Evolutionary conservation across 2,329 filamentous ascomycete genomes (phyloP).

Genomic region (Dendrostoma leiphaemia): DNA sequence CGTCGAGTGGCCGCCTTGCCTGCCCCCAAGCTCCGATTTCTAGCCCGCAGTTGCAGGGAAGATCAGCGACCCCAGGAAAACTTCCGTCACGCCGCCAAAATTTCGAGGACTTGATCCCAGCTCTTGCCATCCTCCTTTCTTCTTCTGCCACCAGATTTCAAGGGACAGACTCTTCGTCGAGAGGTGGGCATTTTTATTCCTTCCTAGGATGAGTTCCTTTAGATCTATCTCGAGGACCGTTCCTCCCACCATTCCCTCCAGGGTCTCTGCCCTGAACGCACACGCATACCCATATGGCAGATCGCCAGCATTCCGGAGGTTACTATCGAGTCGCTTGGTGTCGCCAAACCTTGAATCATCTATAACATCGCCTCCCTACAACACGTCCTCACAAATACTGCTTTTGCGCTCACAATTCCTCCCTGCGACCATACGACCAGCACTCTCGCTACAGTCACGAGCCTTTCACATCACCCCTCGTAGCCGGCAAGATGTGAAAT

Average conservation of each 20-base stretch:
- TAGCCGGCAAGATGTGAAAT: conserved; percentile 31
- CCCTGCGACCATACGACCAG: conserved; percentile 37
- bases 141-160: conserved; percentile 4
- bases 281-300: conserved; percentile 37
- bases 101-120: conserved; percentile 6
- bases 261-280: conserved; percentile 36
- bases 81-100: conserved; percentile 14
- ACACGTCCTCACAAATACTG: conserved; percentile 29
- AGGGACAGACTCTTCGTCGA: conserved; percentile 18
- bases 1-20: conserved; percentile 6
- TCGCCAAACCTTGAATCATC: conserved; percentile 28
- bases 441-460: conserved; percentile 26
- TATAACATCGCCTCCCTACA: conserved; percentile 26
- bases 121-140: background rate
- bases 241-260: conserved; percentile 39
- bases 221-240: conserved; percentile 40
- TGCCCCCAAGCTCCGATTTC: conserved; percentile 16
- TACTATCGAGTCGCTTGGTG: conserved; percentile 32
- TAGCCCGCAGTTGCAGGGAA: conserved; percentile 8
- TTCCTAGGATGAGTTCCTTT: conserved; percentile 44
- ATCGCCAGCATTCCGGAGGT: conserved; percentile 47
- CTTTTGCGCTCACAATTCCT: conserved; percentile 47
- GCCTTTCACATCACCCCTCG: conserved; percentile 37
- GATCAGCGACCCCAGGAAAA: conserved; percentile 11
- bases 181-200: conserved; percentile 23